Evolutionary conservation across 345 rosid species (phyloP).

Genomic region (Eucalyptus caleyi): DNA sequence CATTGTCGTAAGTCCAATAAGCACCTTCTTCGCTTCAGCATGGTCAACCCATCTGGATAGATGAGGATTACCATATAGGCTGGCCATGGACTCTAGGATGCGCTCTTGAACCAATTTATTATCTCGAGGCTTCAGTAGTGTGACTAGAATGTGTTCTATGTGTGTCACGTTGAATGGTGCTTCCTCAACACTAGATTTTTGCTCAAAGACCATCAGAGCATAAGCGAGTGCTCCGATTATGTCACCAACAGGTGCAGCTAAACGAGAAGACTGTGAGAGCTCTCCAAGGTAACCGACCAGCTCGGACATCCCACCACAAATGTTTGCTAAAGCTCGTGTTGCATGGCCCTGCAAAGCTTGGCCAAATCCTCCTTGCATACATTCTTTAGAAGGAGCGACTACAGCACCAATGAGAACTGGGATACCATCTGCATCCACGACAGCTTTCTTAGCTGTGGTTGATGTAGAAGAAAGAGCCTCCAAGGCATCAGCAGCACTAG

Average conservation of each 20-base stretch:
- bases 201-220: conserved; percentile 60
- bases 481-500: conserved; percentile 76
- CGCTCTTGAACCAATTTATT: conserved; percentile 65
- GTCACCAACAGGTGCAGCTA: conserved; percentile 68
- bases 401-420: conserved; percentile 61
- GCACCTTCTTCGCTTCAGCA: conserved; percentile 78
- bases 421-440: conserved; percentile 53
- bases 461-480: conserved; percentile 73
- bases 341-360: conserved; percentile 56
- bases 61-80: conserved; percentile 61
- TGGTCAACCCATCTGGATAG: conserved; percentile 40
- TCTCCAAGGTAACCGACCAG: conserved; percentile 57
- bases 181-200: conserved; percentile 29
- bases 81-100: conserved; percentile 85
- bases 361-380: conserved; percentile 52
- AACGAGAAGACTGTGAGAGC: conserved; percentile 56
- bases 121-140: conserved; percentile 56
- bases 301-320: conserved; percentile 67
- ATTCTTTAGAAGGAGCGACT: conserved; percentile 78
- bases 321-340: conserved; percentile 65
- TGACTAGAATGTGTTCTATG: conserved; percentile 49
- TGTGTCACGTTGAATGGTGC: conserved; percentile 42
- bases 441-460: conserved; percentile 39
- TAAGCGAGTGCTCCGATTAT: conserved; percentile 79
- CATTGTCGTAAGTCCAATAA: conserved; percentile 68